phyloP scores from a whole-genome alignment of 2,329 filamentous ascomycete species.

The Hypoxylon sp. region DNA sequence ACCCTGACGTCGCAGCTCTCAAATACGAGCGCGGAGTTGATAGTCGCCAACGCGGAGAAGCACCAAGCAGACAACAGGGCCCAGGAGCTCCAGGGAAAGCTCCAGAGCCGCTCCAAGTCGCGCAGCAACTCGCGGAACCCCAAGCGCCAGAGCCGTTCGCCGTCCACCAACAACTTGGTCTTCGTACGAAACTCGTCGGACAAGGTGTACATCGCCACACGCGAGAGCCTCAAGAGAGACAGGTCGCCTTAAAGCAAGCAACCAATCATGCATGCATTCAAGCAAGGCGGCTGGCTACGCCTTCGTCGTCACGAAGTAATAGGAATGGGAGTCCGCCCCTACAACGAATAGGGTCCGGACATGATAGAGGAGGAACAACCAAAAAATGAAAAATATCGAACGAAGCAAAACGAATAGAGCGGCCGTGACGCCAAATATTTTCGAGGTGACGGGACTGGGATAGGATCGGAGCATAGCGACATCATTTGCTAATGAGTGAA shows the following conservation, averaged over 20 bases:
- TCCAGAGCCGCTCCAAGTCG: conserved; percentile 41
- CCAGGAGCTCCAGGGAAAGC: conserved; percentile 36
- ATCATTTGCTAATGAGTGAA: conserved; percentile 10
- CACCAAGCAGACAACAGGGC: conserved; percentile 42
- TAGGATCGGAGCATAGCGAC: conserved; percentile 4
- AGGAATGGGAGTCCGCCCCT: conserved; percentile 2
- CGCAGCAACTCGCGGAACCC: conserved; percentile 50
- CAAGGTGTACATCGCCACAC: conserved; percentile 51
- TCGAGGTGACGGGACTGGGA: conserved; percentile 4
- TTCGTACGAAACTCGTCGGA: conserved; percentile 49
- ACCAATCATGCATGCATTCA: neutral
- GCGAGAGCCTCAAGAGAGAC: conserved; percentile 48
- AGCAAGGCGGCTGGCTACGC: neutral
- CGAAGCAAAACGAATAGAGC: conserved; percentile 17
- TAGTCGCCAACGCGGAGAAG: conserved; percentile 29
- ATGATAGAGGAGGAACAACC: conserved; percentile 13
- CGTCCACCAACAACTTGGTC: conserved; percentile 48
- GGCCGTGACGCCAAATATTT: conserved; percentile 1
- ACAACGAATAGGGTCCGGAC: neutral
- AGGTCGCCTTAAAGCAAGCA: conserved; percentile 35
- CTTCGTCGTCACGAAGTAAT: conserved; percentile 2
- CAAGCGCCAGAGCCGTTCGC: conserved; percentile 50
- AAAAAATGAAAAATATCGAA: conserved; percentile 14
- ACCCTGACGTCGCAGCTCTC: conserved; percentile 38
- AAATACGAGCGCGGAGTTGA: conserved; percentile 34